Evolutionary conservation across 176 grass and related monocot genomes (phyloP).

Genomic region (Lolium perenne): DNA sequence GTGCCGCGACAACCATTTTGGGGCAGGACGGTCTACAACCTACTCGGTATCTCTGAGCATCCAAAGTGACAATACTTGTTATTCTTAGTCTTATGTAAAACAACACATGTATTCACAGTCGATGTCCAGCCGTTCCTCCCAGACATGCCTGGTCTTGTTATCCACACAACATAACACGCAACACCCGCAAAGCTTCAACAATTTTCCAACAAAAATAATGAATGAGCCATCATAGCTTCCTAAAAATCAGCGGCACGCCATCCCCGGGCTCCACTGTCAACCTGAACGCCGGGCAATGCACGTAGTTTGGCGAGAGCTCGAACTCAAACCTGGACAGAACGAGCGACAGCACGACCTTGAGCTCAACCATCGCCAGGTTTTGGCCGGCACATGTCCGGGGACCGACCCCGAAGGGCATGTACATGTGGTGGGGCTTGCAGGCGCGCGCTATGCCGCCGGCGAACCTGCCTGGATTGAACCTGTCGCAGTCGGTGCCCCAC

Average conservation of each 20-base stretch:
- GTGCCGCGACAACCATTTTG: too few relatives aligned
- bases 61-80: neutral
- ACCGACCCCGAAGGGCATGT: conserved; percentile 75
- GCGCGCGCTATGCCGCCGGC: conserved; percentile 54
- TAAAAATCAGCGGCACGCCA: conserved; percentile 56
- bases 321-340: conserved; percentile 60
- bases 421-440: conserved; percentile 58
- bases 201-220: neutral
- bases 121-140: neutral
- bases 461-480: conserved; percentile 73
- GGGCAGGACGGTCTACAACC: too few relatives aligned
- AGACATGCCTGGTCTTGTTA: neutral
- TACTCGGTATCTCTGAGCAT: neutral
- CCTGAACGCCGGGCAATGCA: conserved; percentile 57
- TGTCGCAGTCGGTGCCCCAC: conserved; percentile 53
- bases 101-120: neutral
- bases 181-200: neutral
- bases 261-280: conserved; percentile 60
- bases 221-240: neutral
- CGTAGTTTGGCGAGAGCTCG: conserved; percentile 48
- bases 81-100: neutral
- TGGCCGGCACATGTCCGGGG: conserved; percentile 67
- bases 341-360: conserved; percentile 69
- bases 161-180: neutral
- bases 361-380: conserved; percentile 80